Base-by-base conservation (phyloP, 1,284 basidiomycete genomes). In the Mycosarcoma mackinlayi region DNA sequence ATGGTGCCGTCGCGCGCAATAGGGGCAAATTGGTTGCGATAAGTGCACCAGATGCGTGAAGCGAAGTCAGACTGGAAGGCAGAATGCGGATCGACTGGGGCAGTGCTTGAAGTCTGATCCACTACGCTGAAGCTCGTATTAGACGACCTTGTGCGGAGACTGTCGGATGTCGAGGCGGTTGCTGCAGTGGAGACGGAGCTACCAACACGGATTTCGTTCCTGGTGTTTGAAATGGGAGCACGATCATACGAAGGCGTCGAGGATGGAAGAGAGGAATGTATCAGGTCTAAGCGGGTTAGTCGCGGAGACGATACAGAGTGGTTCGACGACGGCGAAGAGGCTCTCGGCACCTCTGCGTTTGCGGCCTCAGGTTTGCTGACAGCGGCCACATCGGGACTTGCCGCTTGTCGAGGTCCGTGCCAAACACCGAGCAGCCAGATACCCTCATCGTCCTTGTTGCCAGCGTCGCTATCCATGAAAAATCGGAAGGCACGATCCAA, bases 31-130 rank as follows among this genome's bases (percentile, higher is more conserved):
- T 80, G 61, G 40, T 67, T 76, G 38, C 80, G 75, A 48, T 81
- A 81, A 6, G 79, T 79, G 57, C 80, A 81, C 80, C 80, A 81
- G 41, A 81, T 67, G 16, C 79, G 60, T 0, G 72, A 78, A 38
- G 61, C 59, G 38, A 79, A 75, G 31, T 76, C 76, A 7, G 46
- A 25, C 30, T 78, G 69, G 14, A 72, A 72, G 3, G 69, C 54
- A 7, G 53, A 58, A 14, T 66, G 63, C 23, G 42, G 31, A 23
- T 63, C 55, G 4, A 46, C 18, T 5, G 34, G 7, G 37, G 25
- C 37, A 3, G 44, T 25, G 5, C 21, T 11, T 6, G 47, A 30
- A 19, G 39, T 16, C 10, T 44, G 25, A 11, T 40, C 8, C 24
- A 21, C 45, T 8, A 35, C 38, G 21, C 45, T 46, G 38, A 58